phyloP scores from a whole-genome alignment of 176 grass and related monocot genomes.

The Elymus sibiricus region DNA sequence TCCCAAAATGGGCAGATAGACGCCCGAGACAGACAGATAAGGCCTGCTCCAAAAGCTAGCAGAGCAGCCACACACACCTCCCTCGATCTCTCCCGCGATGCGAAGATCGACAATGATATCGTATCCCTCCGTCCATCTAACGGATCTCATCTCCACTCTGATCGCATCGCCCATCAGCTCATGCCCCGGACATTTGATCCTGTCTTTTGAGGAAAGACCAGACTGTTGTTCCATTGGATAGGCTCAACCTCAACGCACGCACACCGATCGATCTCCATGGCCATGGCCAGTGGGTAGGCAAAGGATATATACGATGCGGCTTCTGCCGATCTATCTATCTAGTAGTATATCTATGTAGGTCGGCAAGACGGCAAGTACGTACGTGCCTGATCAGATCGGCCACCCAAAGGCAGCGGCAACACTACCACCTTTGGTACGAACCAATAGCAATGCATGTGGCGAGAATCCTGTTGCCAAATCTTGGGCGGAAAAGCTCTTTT shows the following conservation, averaged over 20 bases:
- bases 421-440: not conserved
- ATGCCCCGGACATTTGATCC: not conserved
- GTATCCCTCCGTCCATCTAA: not conserved
- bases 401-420: not conserved
- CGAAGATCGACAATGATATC: not conserved
- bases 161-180: not conserved
- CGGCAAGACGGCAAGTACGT: not conserved
- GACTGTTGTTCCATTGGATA: not conserved
- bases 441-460: not conserved
- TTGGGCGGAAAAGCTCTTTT: constrained; percentile 10
- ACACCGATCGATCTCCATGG: not conserved
- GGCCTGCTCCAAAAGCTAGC: not conserved
- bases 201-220: not conserved
- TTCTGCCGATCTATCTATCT: not conserved
- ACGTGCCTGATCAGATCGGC: not conserved
- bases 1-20: not conserved
- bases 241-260: not conserved
- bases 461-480: constrained; percentile 12
- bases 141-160: not conserved
- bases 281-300: not conserved
- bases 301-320: not conserved
- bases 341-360: not conserved
- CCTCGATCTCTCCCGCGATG: not conserved
- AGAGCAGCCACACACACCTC: not conserved
- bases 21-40: not conserved